These are phyloP conservation scores for Pyrenophora tritici-repentis DNA, from an alignment of 2,329 filamentous ascomycete genomes.

Conservation along the genomic window DNA sequence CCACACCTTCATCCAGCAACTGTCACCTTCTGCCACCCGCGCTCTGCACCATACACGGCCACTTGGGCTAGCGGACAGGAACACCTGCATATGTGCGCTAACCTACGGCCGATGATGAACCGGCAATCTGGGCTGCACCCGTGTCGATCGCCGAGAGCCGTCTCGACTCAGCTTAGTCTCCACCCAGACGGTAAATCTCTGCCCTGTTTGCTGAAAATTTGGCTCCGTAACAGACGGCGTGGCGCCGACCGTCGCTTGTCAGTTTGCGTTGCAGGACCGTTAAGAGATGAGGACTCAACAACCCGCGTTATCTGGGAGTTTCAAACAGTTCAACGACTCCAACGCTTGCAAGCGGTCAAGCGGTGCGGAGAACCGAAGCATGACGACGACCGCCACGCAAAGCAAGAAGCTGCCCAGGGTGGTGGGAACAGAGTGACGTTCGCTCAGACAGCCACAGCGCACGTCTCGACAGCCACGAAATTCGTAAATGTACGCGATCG, in stretches of 20 bases:
- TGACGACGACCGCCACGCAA: background rate
- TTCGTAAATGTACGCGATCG: slow-evolving; percentile 2
- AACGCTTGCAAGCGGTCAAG: slow-evolving; percentile 8
- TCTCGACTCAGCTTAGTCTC: slow-evolving; percentile 9
- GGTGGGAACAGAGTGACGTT: slow-evolving; percentile 24
- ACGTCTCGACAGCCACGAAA: background rate
- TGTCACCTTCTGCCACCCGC: background rate
- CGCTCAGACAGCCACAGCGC: slow-evolving; percentile 35
- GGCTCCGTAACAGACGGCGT: background rate
- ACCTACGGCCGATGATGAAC: slow-evolving; percentile 13
- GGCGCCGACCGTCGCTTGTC: slow-evolving; percentile 12
- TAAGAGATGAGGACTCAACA: slow-evolving; percentile 16
- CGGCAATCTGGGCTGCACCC: slow-evolving; percentile 29
- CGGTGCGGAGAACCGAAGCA: slow-evolving; percentile 1
- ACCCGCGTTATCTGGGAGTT: background rate
- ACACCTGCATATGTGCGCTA: slow-evolving; percentile 4
- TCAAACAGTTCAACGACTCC: background rate
- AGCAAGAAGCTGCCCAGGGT: slow-evolving; percentile 1
- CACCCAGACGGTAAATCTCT: slow-evolving; percentile 15
- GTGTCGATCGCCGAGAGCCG: slow-evolving; percentile 23
- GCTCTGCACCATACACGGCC: background rate
- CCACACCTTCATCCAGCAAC: background rate
- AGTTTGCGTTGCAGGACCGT: slow-evolving; percentile 1
- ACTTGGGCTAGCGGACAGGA: slow-evolving; percentile 1
- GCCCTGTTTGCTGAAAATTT: slow-evolving; percentile 3